These are phyloP conservation scores for Talaromyces adpressus DNA, from an alignment of 495 filamentous ascomycete species.

Conservation along the genomic window DNA sequence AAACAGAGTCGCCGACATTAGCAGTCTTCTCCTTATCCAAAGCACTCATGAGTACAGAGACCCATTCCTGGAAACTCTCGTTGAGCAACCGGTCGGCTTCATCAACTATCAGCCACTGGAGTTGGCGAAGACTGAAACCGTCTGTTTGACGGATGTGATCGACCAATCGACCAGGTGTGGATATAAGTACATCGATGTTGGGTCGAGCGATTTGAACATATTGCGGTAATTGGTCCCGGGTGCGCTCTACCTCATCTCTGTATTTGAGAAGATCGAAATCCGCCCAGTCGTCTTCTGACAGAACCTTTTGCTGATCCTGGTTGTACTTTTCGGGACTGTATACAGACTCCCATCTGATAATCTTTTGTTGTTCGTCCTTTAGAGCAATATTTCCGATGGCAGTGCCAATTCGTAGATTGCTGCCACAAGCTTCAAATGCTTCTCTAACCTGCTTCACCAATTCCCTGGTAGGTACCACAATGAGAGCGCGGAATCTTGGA, in stretches of 20 bases:
- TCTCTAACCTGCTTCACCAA: constrained; percentile 76
- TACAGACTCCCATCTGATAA: constrained; percentile 56
- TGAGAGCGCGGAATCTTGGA: constrained; percentile 62
- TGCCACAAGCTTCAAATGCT: constrained; percentile 62
- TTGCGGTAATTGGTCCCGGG: constrained; percentile 40
- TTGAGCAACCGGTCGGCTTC: constrained; percentile 90
- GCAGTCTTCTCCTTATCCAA: constrained; percentile 45
- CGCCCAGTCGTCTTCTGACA: constrained; percentile 39
- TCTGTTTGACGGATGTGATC: constrained; percentile 81
- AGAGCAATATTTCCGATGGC: constrained; percentile 74
- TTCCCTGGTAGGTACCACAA: constrained; percentile 86
- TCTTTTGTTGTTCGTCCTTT: constrained; percentile 60
- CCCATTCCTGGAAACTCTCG: constrained; percentile 90
- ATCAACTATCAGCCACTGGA: constrained; percentile 85
- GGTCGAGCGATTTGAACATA: constrained; percentile 58
- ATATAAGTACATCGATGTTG: constrained; percentile 82
- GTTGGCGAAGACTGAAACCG: constrained; percentile 66
- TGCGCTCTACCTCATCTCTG: constrained; percentile 30
- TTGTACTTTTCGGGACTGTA: constrained; percentile 52
- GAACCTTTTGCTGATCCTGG: constrained; percentile 27
- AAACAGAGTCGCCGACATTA: constrained; percentile 41
- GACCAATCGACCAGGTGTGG: constrained; percentile 86
- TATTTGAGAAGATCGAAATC: constrained; percentile 39
- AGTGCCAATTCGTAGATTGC: constrained; percentile 65
- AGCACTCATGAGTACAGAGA: constrained; percentile 60